These are phyloP conservation scores for Saccharomycopsis phalli DNA, from an alignment of 1,139 yeast genomes.

Conservation along the genomic window DNA sequence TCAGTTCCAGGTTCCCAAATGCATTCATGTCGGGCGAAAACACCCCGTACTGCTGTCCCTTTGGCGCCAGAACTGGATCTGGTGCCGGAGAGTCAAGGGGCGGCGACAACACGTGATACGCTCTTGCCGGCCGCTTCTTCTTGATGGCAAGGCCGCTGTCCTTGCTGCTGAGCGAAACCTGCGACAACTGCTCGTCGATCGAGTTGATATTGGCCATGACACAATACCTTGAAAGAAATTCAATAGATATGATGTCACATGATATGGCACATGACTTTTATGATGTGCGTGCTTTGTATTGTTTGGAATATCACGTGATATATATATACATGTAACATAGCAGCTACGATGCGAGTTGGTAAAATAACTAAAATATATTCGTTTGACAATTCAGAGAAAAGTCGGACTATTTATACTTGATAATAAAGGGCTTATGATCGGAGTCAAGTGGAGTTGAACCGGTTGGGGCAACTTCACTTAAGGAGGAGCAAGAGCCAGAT, in stretches of 20 bases:
- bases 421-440: no score
- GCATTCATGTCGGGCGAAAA: background rate
- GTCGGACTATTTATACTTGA: no score
- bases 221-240: background rate
- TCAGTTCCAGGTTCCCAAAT: background rate
- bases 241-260: background rate
- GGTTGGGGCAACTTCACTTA: no score
- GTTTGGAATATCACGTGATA: no score
- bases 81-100: slow-evolving; percentile 4
- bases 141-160: slow-evolving; percentile 9
- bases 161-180: background rate
- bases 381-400: no score
- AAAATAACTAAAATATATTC: no score
- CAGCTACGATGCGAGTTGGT: no score
- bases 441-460: no score
- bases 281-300: no score
- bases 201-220: slow-evolving; percentile 1
- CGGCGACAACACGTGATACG: slow-evolving; percentile 31
- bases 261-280: no score
- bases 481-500: no score
- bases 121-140: slow-evolving; percentile 40
- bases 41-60: background rate
- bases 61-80: background rate
- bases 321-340: no score
- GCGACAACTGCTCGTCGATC: slow-evolving; percentile 10